Conservation (phyloP, 805 yeast genomes). For the Kodamaea neixiangensis region DNA sequence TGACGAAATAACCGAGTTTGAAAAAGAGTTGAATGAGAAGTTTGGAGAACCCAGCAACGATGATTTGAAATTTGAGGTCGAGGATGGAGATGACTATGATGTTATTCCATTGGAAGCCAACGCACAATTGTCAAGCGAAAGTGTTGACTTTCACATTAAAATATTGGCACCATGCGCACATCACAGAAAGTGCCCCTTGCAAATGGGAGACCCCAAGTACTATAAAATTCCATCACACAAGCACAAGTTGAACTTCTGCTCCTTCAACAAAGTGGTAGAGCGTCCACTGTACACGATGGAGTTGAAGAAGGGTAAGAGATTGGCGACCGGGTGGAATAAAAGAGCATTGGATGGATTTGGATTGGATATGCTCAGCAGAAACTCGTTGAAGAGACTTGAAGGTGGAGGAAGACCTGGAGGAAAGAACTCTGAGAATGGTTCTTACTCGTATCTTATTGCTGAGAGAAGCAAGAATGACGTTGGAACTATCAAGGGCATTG, state of each 20-base stretch:
- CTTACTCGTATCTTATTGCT: constrained; percentile 71
- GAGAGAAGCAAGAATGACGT: constrained; percentile 55
- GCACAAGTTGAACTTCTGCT: constrained; percentile 69
- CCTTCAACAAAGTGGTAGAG: constrained; percentile 66
- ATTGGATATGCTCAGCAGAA: constrained; percentile 34
- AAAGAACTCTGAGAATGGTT: constrained; percentile 67
- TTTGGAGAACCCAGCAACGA: constrained; percentile 45
- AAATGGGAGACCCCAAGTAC: constrained; percentile 69
- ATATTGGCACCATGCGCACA: constrained; percentile 91
- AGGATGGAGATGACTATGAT: constrained; percentile 33
- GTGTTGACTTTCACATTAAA: constrained; percentile 53
- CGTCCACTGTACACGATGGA: constrained; percentile 84
- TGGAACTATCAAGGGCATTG: constrained; percentile 42
- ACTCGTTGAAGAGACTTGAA: constrained; percentile 38
- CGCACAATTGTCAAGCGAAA: constrained; percentile 18
- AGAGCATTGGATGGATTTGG: constrained; percentile 58
- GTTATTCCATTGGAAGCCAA: constrained; percentile 21
- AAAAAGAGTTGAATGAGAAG: constrained; percentile 35
- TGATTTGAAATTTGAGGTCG: constrained; percentile 52
- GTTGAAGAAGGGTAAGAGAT: constrained; percentile 74
- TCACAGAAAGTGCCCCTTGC: constrained; percentile 84
- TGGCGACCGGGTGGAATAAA: constrained; percentile 73
- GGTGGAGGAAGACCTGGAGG: constrained; percentile 84
- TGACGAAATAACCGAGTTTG: constrained; percentile 20
- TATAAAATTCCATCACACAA: constrained; percentile 59